Conservation (phyloP, 345 rosid genomes). For the Eucalyptus erythrocorys region DNA sequence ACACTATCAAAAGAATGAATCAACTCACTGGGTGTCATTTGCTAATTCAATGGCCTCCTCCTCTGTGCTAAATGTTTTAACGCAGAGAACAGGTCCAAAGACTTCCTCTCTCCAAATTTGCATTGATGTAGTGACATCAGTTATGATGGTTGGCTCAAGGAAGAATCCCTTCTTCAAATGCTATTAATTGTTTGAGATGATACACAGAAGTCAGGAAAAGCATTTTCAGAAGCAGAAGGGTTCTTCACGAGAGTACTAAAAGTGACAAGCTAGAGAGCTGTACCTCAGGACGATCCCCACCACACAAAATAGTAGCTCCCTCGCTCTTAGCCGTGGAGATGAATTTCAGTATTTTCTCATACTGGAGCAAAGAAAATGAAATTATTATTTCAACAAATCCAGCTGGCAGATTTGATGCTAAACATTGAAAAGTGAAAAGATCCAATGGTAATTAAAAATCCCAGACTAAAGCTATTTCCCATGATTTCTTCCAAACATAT, state of each 20-base stretch:
- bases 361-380: constrained; percentile 20
- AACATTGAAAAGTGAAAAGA: neutral
- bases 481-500: neutral
- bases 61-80: constrained; percentile 78
- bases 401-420: neutral
- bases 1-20: neutral
- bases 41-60: constrained; percentile 93
- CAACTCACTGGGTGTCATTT: constrained; percentile 79
- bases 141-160: constrained; percentile 68
- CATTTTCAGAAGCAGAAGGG: neutral
- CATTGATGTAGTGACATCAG: constrained; percentile 76
- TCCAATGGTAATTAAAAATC: neutral
- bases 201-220: neutral
- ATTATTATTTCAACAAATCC: neutral
- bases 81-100: constrained; percentile 92
- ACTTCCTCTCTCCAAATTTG: constrained; percentile 99
- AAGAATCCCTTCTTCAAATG: constrained; percentile 76
- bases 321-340: constrained; percentile 78
- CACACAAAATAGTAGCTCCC: constrained; percentile 79
- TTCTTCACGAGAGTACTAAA: neutral
- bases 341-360: constrained; percentile 60
- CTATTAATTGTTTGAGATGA: constrained; percentile 19
- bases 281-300: constrained; percentile 84
- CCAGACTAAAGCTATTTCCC: neutral
- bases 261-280: neutral